A percentile compares a stretch with the other conserved stretches of the same genome.
Conservation (phyloP, 2,329 filamentous ascomycete genomes). For the Venturia asperata region DNA sequence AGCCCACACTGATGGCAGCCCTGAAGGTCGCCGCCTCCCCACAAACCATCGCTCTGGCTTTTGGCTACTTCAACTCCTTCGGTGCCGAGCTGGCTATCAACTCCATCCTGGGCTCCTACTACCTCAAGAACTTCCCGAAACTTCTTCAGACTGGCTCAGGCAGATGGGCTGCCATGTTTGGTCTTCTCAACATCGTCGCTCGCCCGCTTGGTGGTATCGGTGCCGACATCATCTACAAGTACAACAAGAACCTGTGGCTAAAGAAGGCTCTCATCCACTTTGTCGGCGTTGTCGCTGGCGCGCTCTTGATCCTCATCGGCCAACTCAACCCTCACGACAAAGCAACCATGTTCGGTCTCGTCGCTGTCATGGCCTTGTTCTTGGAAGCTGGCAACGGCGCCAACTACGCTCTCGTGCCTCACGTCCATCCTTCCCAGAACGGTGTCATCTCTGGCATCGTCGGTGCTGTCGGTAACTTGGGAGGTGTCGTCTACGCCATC, state of each 20-base stretch:
- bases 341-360: slow-evolving; percentile 65
- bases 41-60: slow-evolving; percentile 46
- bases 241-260: slow-evolving; percentile 48
- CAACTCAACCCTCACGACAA: slow-evolving; percentile 54
- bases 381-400: slow-evolving; percentile 78
- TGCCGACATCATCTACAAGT: slow-evolving; percentile 49
- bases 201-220: slow-evolving; percentile 59
- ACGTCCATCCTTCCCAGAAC: slow-evolving; percentile 77
- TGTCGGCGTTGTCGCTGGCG: slow-evolving; percentile 50
- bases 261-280: slow-evolving; percentile 58
- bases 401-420: slow-evolving; percentile 79
- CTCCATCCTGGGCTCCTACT: slow-evolving; percentile 54
- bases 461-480: slow-evolving; percentile 67
- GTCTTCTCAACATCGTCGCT: slow-evolving; percentile 63
- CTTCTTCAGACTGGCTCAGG: slow-evolving; percentile 50
- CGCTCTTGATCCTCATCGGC: slow-evolving; percentile 57
- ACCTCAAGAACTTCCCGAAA: slow-evolving; percentile 47
- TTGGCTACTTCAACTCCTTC: slow-evolving; percentile 55
- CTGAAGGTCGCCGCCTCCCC: slow-evolving; percentile 56
- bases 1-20: slow-evolving; percentile 54
- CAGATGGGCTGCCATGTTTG: slow-evolving; percentile 65
- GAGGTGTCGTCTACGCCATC: slow-evolving; percentile 63
- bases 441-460: slow-evolving; percentile 65
- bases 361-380: slow-evolving; percentile 73
- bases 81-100: slow-evolving; percentile 56